These are phyloP conservation scores for Blastobotrys malaysiensis DNA, from an alignment of 1,139 yeast species.

Conservation along the genomic window DNA sequence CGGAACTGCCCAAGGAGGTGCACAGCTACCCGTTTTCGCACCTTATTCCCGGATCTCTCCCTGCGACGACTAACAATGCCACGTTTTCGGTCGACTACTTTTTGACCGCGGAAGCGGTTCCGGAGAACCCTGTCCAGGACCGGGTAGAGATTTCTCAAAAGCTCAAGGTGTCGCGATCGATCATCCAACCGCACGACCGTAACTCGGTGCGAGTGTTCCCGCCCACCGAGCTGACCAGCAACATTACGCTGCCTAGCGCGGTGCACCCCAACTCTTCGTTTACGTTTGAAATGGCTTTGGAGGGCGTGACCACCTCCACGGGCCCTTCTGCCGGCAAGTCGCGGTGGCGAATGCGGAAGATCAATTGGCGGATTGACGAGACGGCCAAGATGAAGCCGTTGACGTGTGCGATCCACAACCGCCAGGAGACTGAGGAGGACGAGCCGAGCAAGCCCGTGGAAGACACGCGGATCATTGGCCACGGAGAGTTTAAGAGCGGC, in stretches of 20 bases:
- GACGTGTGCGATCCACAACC: conserved; percentile 16
- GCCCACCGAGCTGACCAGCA: conserved; percentile 85
- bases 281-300: conserved; percentile 74
- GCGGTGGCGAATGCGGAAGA: conserved; percentile 90
- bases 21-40: conserved; percentile 96
- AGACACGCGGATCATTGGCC: conserved; percentile 64
- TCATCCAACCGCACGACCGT: conserved; percentile 76
- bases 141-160: conserved; percentile 55
- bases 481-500: conserved; percentile 80
- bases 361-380: conserved; percentile 90
- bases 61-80: conserved; percentile 63
- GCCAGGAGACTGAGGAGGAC: conserved; percentile 3
- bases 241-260: conserved; percentile 82
- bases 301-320: conserved; percentile 52
- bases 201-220: conserved; percentile 90
- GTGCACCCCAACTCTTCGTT: conserved; percentile 83
- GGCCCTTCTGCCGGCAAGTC: conserved; percentile 36
- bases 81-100: conserved; percentile 63
- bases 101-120: conserved; percentile 57
- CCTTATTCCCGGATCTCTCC: conserved; percentile 81
- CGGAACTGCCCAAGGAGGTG: conserved; percentile 51
- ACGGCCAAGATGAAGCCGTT: conserved; percentile 52
- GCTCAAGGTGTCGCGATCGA: conserved; percentile 68
- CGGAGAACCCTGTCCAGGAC: conserved; percentile 30
- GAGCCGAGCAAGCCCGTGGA: conserved; percentile 37